These are phyloP conservation scores for Geosmithia flava DNA, from an alignment of 2,329 filamentous ascomycete species.

Conservation along the genomic window DNA sequence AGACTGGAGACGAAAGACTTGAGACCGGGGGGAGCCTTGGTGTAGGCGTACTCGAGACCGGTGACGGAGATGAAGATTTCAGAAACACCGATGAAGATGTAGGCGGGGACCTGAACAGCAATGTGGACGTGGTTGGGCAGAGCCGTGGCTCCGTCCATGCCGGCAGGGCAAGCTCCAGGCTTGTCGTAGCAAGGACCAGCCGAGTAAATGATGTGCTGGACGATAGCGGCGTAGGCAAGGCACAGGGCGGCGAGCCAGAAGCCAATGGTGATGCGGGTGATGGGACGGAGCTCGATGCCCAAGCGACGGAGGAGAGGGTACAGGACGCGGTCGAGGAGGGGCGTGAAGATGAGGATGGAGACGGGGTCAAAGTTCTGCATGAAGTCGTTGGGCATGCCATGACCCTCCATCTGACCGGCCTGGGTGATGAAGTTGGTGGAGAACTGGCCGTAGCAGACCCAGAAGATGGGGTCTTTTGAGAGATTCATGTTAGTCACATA, in stretches of 20 bases:
- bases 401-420: constrained; percentile 40
- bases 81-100: constrained; percentile 42
- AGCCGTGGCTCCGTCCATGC: constrained; percentile 15
- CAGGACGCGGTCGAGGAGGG: constrained; percentile 44
- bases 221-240: constrained; percentile 45
- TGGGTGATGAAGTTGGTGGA: constrained; percentile 56
- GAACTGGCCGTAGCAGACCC: constrained; percentile 58
- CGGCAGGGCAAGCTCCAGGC: constrained; percentile 24
- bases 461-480: constrained; percentile 40
- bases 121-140: constrained; percentile 36
- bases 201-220: constrained; percentile 49
- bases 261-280: constrained; percentile 52
- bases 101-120: constrained; percentile 39
- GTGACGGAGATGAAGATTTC: constrained; percentile 57
- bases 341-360: constrained; percentile 54
- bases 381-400: constrained; percentile 59
- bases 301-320: constrained; percentile 48
- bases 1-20: constrained; percentile 47
- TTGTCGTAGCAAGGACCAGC: constrained; percentile 35
- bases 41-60: constrained; percentile 61
- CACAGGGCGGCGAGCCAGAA: constrained; percentile 42
- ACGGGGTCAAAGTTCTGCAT: constrained; percentile 58
- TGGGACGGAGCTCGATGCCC: constrained; percentile 49
- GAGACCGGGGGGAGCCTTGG: constrained; percentile 60
- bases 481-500: neutral